Evolutionary conservation across 331 rosid species (phyloP).

Genomic region (Rosa hybrid): DNA sequence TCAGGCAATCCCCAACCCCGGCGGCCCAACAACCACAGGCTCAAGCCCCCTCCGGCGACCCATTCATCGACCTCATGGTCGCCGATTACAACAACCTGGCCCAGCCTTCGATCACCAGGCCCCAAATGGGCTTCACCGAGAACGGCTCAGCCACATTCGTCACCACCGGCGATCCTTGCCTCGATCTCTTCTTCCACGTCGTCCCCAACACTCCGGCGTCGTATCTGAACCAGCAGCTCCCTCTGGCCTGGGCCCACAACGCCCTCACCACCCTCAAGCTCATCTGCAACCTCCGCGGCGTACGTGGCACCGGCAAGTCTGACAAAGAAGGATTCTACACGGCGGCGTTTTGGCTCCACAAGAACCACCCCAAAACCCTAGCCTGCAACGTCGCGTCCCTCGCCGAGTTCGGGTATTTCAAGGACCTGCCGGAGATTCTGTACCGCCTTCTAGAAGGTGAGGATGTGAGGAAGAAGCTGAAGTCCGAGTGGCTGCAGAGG

Average conservation of each 20-base stretch:
- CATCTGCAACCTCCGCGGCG: slow-evolving; percentile 17
- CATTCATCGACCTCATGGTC: slow-evolving; percentile 31
- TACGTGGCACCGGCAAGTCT: slow-evolving; percentile 4
- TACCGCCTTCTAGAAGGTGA: slow-evolving; percentile 15
- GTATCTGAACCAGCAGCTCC: neutral
- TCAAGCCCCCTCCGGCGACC: neutral
- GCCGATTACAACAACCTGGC: slow-evolving; percentile 28
- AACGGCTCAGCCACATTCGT: slow-evolving; percentile 5
- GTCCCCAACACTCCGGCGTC: slow-evolving; percentile 1
- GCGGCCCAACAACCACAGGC: neutral
- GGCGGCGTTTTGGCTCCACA: slow-evolving; percentile 20
- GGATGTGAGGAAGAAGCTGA: slow-evolving; percentile 12
- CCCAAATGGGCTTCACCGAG: slow-evolving; percentile 18
- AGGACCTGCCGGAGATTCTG: slow-evolving; percentile 15
- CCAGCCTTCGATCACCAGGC: neutral
- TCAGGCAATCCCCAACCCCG: neutral
- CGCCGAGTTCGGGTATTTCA: slow-evolving; percentile 14
- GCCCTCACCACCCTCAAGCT: slow-evolving; percentile 19
- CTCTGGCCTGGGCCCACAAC: slow-evolving; percentile 1
- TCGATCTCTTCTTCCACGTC: slow-evolving; percentile 19
- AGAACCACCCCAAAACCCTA: slow-evolving; percentile 22
- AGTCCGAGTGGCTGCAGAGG: neutral
- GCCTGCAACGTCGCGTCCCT: slow-evolving; percentile 11
- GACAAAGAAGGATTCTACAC: slow-evolving; percentile 20
- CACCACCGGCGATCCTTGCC: slow-evolving; percentile 11